Conservation (phyloP, 2,329 filamentous ascomycete species). For the Diaporthe vaccinii region DNA sequence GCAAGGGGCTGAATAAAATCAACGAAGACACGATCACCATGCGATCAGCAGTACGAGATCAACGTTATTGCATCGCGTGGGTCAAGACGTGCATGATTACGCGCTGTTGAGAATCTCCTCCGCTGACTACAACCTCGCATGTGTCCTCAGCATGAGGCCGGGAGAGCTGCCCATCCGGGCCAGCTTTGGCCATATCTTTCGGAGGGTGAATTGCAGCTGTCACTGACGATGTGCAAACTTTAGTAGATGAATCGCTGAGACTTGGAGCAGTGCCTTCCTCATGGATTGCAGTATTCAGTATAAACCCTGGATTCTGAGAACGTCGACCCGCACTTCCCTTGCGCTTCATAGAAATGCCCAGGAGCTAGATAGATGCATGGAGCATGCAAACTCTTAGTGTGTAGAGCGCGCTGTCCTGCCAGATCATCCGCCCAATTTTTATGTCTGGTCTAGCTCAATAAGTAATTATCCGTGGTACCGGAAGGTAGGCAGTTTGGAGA, state of each 20-base stretch:
- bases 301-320: not conserved
- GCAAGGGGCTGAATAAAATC: not conserved
- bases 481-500: constrained; percentile 7
- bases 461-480: not conserved
- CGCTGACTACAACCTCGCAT: not conserved
- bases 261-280: not conserved
- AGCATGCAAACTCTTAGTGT: not conserved
- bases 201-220: not conserved
- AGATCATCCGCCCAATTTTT: not conserved
- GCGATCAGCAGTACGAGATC: not conserved
- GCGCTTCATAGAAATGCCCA: not conserved
- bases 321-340: not conserved
- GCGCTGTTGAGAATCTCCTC: not conserved
- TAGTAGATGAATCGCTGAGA: not conserved
- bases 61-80: not conserved
- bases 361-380: not conserved
- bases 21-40: constrained; percentile 25
- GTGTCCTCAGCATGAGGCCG: not conserved
- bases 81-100: not conserved
- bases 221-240: not conserved
- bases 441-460: not conserved
- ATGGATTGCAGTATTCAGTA: not conserved
- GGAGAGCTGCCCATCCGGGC: not conserved
- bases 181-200: not conserved
- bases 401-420: not conserved